These are phyloP conservation scores for Pythium aristosporum DNA, from an alignment of 352 stramenopile species.

Conservation along the genomic window DNA sequence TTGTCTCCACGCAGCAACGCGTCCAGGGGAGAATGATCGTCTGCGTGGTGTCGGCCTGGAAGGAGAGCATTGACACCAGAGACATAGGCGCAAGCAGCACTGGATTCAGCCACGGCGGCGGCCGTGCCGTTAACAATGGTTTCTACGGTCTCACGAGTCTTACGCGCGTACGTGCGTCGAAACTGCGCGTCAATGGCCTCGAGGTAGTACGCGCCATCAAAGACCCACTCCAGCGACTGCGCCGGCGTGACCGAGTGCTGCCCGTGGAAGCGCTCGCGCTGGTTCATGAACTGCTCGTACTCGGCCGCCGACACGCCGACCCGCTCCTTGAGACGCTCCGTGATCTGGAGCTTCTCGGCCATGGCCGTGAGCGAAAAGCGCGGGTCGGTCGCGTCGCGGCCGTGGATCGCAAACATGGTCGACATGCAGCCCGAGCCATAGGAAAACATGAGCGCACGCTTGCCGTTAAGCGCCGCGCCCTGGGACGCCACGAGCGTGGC, in stretches of 20 bases:
- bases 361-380: conserved; percentile 92
- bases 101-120: conserved; percentile 8
- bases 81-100: conserved; percentile 71
- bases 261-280: conserved; percentile 85
- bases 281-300: conserved; percentile 90
- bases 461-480: conserved; percentile 50
- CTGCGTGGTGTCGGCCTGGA: conserved; percentile 59
- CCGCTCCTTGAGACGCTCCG: conserved; percentile 74
- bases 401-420: conserved; percentile 92
- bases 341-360: conserved; percentile 77
- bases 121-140: neutral
- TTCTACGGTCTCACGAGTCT: conserved; percentile 17
- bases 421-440: conserved; percentile 96
- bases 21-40: conserved; percentile 69
- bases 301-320: conserved; percentile 86
- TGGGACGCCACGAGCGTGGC: conserved; percentile 85
- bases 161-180: conserved; percentile 84
- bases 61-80: conserved; percentile 90
- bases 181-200: conserved; percentile 89
- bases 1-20: conserved; percentile 89
- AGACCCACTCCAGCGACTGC: conserved; percentile 65
- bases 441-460: conserved; percentile 93
- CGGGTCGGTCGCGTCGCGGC: conserved; percentile 26
- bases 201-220: conserved; percentile 90
- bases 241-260: conserved; percentile 61